Percentiles rank a stretch among this genome's conserved stretches.
Conservation (phyloP, 495 filamentous ascomycete species). For the Endocarpon pusillum region DNA sequence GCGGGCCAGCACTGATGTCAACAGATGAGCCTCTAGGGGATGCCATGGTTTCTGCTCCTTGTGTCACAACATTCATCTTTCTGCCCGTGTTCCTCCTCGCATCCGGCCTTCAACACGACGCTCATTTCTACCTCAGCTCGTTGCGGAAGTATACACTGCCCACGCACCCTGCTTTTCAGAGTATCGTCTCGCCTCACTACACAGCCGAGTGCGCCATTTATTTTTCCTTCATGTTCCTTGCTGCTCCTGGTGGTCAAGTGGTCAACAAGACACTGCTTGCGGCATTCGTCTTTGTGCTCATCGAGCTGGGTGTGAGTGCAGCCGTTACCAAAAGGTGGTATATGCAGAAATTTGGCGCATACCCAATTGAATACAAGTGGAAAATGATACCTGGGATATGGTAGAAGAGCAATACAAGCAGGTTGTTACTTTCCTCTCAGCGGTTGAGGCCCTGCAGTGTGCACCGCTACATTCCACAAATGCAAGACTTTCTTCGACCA, state of each 20-base stretch:
- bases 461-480: too few species aligned
- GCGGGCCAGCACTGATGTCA: conserved; percentile 23
- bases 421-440: not conserved
- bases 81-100: conserved; percentile 53
- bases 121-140: conserved; percentile 62
- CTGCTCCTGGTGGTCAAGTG: conserved; percentile 42
- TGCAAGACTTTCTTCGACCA: not conserved
- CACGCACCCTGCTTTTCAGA: conserved; percentile 47
- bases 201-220: conserved; percentile 76
- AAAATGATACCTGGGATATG: conserved; percentile 73
- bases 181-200: conserved; percentile 77
- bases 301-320: conserved; percentile 76
- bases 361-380: conserved; percentile 48
- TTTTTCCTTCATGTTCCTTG: conserved; percentile 53
- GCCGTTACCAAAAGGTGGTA: conserved; percentile 68
- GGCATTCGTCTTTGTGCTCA: conserved; percentile 51
- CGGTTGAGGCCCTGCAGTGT: too few species aligned
- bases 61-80: conserved; percentile 41
- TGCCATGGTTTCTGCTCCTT: conserved; percentile 27
- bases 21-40: conserved; percentile 15
- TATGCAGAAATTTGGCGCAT: conserved; percentile 52
- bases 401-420: conserved; percentile 3
- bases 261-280: conserved; percentile 60
- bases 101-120: conserved; percentile 63
- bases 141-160: conserved; percentile 79